These are phyloP conservation scores for Gnaphalium uliginosum DNA, from an alignment of 129 eudicot genomes.

Conservation along the genomic window DNA sequence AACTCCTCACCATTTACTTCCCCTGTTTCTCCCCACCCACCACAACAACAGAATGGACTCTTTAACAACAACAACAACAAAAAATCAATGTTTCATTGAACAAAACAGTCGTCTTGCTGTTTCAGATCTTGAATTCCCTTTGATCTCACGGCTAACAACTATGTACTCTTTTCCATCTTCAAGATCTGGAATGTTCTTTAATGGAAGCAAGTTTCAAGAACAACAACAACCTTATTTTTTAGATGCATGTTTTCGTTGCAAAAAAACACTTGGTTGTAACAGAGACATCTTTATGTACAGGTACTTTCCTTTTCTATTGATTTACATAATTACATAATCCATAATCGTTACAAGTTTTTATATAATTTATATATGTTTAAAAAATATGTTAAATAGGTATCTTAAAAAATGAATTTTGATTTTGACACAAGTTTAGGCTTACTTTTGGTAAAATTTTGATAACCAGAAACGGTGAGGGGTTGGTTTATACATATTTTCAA, in stretches of 20 bases:
- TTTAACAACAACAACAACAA: conserved; percentile 13
- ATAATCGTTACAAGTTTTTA: too few species aligned
- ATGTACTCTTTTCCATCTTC: conserved; percentile 22
- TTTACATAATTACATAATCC: background rate
- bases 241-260: conserved; percentile 46
- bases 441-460: too few species aligned
- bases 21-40: conserved; percentile 1
- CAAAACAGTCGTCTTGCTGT: conserved; percentile 32
- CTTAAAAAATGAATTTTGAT: too few species aligned
- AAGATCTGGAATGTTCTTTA: conserved; percentile 36
- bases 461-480: too few species aligned
- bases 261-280: conserved; percentile 50
- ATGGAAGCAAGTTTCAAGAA: conserved; percentile 43
- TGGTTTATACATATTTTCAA: too few species aligned
- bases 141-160: conserved; percentile 35
- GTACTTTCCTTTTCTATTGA: background rate
- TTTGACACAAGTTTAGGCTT: too few species aligned
- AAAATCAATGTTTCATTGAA: conserved; percentile 23
- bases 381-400: too few species aligned
- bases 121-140: background rate
- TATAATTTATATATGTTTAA: background rate
- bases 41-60: conserved; percentile 37
- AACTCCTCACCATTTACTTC: conserved; percentile 14
- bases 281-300: conserved; percentile 66
- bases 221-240: conserved; percentile 41